Evolutionary conservation across 345 rosid species (phyloP).

Genomic region (Gossypium bickii): DNA sequence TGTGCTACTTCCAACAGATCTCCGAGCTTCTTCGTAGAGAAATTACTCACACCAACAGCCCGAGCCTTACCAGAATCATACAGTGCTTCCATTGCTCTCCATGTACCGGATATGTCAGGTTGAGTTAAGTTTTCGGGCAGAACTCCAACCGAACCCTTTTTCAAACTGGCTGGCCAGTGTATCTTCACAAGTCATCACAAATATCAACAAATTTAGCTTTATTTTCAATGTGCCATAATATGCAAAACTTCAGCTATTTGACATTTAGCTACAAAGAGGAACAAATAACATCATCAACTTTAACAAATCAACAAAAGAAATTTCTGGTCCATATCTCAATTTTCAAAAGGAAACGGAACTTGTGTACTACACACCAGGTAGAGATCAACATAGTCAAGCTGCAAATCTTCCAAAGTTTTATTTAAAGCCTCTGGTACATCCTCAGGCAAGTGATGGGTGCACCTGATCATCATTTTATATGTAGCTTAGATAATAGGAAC

Average conservation of each 20-base stretch:
- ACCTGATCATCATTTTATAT: slow-evolving; percentile 33
- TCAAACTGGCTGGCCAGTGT: slow-evolving; percentile 74
- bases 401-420: slow-evolving; percentile 58
- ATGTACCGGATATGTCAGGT: slow-evolving; percentile 65
- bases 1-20: slow-evolving; percentile 61
- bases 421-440: slow-evolving; percentile 56
- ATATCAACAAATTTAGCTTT: neutral
- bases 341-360: neutral
- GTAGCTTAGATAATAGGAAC: neutral
- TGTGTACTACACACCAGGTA: slow-evolving; percentile 50
- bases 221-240: neutral
- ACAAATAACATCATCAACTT: neutral
- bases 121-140: slow-evolving; percentile 49
- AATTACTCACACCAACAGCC: slow-evolving; percentile 79
- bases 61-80: slow-evolving; percentile 64
- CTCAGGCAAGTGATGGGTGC: slow-evolving; percentile 52
- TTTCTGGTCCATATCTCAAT: neutral
- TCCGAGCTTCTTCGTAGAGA: slow-evolving; percentile 64
- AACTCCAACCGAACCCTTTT: slow-evolving; percentile 51
- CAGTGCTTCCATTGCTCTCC: slow-evolving; percentile 79
- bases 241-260: neutral
- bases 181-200: slow-evolving; percentile 42
- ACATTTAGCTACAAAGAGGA: neutral
- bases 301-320: neutral
- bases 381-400: slow-evolving; percentile 63